Evolutionary conservation across 2,329 filamentous ascomycete genomes (phyloP), one percentile per base, ranked within the genome.

Genomic region (Hypoxylon sp.): DNA sequence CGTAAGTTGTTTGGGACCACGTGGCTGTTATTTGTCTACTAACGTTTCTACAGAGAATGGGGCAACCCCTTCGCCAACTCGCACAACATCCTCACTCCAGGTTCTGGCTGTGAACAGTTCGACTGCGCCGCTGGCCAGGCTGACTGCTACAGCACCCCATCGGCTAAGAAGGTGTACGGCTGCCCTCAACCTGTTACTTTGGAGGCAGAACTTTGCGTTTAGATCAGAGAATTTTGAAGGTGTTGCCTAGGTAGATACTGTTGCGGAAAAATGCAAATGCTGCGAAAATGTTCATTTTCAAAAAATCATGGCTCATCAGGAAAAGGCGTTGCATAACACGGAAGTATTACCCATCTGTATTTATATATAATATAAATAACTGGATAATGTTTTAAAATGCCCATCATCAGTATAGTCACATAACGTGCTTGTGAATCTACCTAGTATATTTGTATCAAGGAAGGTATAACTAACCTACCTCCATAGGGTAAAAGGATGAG

Each of bases 151-250:
- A 82, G 80, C 75, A 78, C 75, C 0, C 77, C 79, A 5, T 72
- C 64, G 4, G 50, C 65, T 45, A 81, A 80, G 77, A 82, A 77
- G 70, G 80, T 82, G 7, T 80, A 77, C 60, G 78, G 79, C 60
- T 82, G 81, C 76, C 80, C 80, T 2, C 73, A 77, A 70, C 81
- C 81, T 7, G 79, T 81, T 30, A 75, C 79, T 52, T 69, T 83
- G 43, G 76, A 77, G 36, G 73, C 73, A 2, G 73, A 74, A n/a
- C 56, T 80, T 25, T 80, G 78, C 57, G 75, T 28, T 10, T 68
- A 62, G 38, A 17, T 48, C 23, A 17, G 30, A 38, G 13, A 32
- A 45, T 36, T 19, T n/a, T 57, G 9, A 53, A 55, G 9, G 23
- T 32, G 43, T 41, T 10, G 32, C 46, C 38, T 21, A 5, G 23